Evolutionary conservation across 2,329 filamentous ascomycete genomes (phyloP).

Genomic region (Rasamsonia emersonii): DNA sequence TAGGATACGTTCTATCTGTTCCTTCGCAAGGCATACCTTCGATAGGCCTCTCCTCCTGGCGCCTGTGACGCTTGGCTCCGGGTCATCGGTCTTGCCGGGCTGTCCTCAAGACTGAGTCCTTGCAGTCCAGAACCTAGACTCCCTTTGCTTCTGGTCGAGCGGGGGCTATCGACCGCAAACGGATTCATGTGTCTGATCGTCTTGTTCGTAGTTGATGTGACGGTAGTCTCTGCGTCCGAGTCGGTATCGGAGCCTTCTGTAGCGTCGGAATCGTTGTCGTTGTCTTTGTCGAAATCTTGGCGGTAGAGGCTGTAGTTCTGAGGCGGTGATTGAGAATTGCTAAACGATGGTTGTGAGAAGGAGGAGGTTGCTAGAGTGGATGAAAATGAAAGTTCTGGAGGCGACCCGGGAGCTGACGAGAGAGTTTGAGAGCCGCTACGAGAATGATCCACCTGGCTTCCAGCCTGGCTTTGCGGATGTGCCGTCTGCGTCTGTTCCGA

Average conservation of each 20-base stretch:
- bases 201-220: constrained; percentile 22
- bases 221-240: constrained; percentile 25
- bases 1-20: too few relatives aligned
- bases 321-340: neutral
- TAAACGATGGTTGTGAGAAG: neutral
- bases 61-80: constrained; percentile 5
- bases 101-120: constrained; percentile 9
- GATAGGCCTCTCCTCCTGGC: too few relatives aligned
- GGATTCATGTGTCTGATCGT: constrained; percentile 25
- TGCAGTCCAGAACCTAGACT: constrained; percentile 7
- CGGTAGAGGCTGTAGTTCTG: neutral
- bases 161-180: constrained; percentile 13
- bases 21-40: too few relatives aligned
- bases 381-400: constrained; percentile 4
- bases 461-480: constrained; percentile 6
- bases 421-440: too few relatives aligned
- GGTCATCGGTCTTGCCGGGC: constrained; percentile 3
- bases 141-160: constrained; percentile 19
- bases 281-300: constrained; percentile 9
- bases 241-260: constrained; percentile 25
- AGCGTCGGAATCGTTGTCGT: constrained; percentile 21
- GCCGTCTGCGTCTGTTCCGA: neutral
- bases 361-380: neutral
- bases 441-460: too few relatives aligned
- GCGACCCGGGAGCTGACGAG: constrained; percentile 19